Base-by-base conservation (phyloP, 371 early-diverging fungal species). In the Pancytospora epiphaga region DNA sequence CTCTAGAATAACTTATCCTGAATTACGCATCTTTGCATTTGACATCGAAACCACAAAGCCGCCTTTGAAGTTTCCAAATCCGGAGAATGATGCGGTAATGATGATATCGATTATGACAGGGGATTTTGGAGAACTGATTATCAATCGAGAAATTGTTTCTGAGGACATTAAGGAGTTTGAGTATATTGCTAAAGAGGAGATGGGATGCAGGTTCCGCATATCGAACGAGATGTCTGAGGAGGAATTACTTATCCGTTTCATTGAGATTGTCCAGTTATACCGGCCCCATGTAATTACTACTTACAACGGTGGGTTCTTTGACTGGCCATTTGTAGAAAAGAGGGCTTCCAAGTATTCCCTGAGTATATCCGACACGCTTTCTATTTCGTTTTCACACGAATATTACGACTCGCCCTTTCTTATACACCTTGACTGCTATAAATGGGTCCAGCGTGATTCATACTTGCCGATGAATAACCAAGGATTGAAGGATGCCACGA, bases 231-330 rank as follows among this genome's bases (percentile, higher is more conserved):
- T 82, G 0, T 85, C 89, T 70, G 97, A 97, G 84, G 88, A 84
- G 54, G 85, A 85, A 0, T 67, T 92, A 3, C 72, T 98, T 18
- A 77, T 84, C 15, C 85, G 91, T 51, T 98, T 98, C 79, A 88
- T 94, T 76, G 89, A 89, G 56, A 90, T 95, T 66, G 87, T 98
- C 30, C 86, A 87, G 57, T 83, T 86, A 12, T 85, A 87, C 3
- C 85, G 86, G 73, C 99, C 99, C 0, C 89, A 89, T 3, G 87
- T 98, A 12, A 85, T 90, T 75, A 93, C 90, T 0, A 95, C 97
- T 1, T 98, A 95, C 80, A 97, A 97, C 88, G 99, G 99, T 78
- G 93, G 93, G 77, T 90, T 86, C 78, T 98, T 98, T 86, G 99
- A 98, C 86, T 95, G 93, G 92, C 95, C 96, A 0, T 98, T 94